phyloP scores from a whole-genome alignment of 192 early-diverging fungal species.

The Umbelopsis sp. region DNA sequence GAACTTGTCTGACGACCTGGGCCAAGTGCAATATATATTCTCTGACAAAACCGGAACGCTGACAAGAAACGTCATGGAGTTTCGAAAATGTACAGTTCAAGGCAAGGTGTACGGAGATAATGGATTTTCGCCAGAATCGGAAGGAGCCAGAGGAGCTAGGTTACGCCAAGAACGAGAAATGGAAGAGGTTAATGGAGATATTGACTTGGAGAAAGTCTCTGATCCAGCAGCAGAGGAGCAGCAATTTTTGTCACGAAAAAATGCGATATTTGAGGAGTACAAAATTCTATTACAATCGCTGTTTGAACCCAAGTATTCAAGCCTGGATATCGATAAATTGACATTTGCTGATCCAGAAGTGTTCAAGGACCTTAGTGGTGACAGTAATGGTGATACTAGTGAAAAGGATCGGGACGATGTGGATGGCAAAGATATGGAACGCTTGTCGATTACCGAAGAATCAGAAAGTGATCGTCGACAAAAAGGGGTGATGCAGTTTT shows the following conservation, averaged over 20 bases:
- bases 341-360: conserved; percentile 87
- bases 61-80: conserved; percentile 96
- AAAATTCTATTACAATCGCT: conserved; percentile 56
- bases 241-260: conserved; percentile 20
- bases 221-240: conserved; percentile 26
- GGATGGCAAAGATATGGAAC: neutral
- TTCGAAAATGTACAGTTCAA: conserved; percentile 89
- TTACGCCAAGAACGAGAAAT: conserved; percentile 57
- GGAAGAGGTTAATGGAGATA: conserved; percentile 33
- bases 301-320: conserved; percentile 69
- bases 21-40: conserved; percentile 96
- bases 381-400: conserved; percentile 23
- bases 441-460: neutral
- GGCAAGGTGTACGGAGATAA: conserved; percentile 86
- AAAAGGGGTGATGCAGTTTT: conserved; percentile 72
- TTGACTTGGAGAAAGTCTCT: conserved; percentile 29
- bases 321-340: conserved; percentile 61
- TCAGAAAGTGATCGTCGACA: conserved; percentile 7
- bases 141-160: conserved; percentile 42
- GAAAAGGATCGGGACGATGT: neutral
- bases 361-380: conserved; percentile 69
- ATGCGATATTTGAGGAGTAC: conserved; percentile 57
- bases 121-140: conserved; percentile 67
- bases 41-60: conserved; percentile 97
- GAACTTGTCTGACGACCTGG: conserved; percentile 96